phyloP scores from a whole-genome alignment of 805 yeast species.

The Danielozyma ontarioensis region DNA sequence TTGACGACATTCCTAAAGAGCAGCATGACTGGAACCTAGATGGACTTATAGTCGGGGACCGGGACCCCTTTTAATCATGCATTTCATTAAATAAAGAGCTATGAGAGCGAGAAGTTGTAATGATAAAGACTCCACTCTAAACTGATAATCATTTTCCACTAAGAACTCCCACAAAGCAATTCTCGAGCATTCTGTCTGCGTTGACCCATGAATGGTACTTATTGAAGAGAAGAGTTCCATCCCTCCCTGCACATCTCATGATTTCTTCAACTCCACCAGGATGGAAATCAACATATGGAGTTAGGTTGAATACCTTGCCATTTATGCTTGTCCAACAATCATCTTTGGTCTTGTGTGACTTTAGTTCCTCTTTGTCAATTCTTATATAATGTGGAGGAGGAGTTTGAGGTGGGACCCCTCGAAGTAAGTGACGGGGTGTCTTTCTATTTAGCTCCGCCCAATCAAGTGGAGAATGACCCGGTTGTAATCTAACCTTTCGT shows the following conservation, averaged over 20 bases:
- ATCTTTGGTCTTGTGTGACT: slow-evolving; percentile 48
- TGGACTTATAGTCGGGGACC: slow-evolving; percentile 42
- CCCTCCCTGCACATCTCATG: slow-evolving; percentile 75
- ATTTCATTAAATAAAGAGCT: not conserved
- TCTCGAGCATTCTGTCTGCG: slow-evolving; percentile 72
- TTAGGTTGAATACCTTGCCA: slow-evolving; percentile 81
- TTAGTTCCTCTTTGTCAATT: slow-evolving; percentile 53
- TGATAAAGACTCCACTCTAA: no score
- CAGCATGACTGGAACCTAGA: slow-evolving; percentile 61
- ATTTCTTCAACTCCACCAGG: slow-evolving; percentile 89
- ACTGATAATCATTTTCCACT: no score
- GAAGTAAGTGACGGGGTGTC: slow-evolving; percentile 40
- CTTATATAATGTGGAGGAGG: slow-evolving; percentile 49
- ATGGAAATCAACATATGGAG: slow-evolving; percentile 78
- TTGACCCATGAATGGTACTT: slow-evolving; percentile 75
- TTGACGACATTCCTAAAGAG: slow-evolving; percentile 50
- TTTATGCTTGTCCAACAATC: slow-evolving; percentile 86
- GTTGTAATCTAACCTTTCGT: slow-evolving; percentile 57
- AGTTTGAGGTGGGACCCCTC: slow-evolving; percentile 47
- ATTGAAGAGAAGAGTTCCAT: slow-evolving; percentile 72
- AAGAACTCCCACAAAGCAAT: slow-evolving; percentile 67
- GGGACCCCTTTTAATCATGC: slow-evolving; percentile 8
- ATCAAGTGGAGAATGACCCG: slow-evolving; percentile 83
- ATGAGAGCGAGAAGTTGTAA: not conserved
- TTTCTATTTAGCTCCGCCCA: slow-evolving; percentile 65